Conservation (phyloP, 371 early-diverging fungal species). For the Mucor lusitanicus region DNA sequence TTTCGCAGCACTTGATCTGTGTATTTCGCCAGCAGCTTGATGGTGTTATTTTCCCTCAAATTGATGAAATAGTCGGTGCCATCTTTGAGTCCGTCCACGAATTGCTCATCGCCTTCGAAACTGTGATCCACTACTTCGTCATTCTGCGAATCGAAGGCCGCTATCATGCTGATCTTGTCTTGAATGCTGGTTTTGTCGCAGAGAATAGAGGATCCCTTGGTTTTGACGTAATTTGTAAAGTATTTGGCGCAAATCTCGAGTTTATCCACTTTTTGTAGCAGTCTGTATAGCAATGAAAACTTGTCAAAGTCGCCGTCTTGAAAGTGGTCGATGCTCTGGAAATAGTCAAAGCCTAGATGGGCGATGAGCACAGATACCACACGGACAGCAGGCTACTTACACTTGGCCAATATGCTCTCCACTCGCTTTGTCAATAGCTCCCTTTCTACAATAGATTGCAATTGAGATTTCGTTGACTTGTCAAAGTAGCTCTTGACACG, state of each 20-base stretch:
- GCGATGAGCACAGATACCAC: not conserved
- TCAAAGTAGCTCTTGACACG: conserved; percentile 71
- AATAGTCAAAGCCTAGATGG: conserved; percentile 55
- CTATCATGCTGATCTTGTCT: conserved; percentile 26
- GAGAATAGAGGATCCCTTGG: conserved; percentile 34
- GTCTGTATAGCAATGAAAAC: conserved; percentile 59
- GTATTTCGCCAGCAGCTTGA: conserved; percentile 69
- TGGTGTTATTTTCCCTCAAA: conserved; percentile 77
- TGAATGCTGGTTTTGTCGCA: conserved; percentile 18
- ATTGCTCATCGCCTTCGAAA: conserved; percentile 68
- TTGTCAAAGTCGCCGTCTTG: conserved; percentile 46
- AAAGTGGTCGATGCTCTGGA: conserved; percentile 42
- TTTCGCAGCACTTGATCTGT: conserved; percentile 32
- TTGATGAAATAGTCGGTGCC: conserved; percentile 88
- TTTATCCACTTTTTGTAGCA: conserved; percentile 38
- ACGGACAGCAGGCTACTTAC: conserved; percentile 25
- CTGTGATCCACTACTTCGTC: conserved; percentile 67
- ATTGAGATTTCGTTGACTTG: conserved; percentile 70
- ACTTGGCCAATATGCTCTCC: conserved; percentile 64
- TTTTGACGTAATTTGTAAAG: conserved; percentile 42
- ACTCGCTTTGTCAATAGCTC: conserved; percentile 71
- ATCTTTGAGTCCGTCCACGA: conserved; percentile 73
- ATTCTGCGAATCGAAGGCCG: conserved; percentile 69
- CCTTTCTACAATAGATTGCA: conserved; percentile 67
- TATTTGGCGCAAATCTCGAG: conserved; percentile 35